These are phyloP conservation scores for Colletotrichum spaethianum DNA, from an alignment of 2,329 filamentous ascomycete genomes.

Conservation along the genomic window DNA sequence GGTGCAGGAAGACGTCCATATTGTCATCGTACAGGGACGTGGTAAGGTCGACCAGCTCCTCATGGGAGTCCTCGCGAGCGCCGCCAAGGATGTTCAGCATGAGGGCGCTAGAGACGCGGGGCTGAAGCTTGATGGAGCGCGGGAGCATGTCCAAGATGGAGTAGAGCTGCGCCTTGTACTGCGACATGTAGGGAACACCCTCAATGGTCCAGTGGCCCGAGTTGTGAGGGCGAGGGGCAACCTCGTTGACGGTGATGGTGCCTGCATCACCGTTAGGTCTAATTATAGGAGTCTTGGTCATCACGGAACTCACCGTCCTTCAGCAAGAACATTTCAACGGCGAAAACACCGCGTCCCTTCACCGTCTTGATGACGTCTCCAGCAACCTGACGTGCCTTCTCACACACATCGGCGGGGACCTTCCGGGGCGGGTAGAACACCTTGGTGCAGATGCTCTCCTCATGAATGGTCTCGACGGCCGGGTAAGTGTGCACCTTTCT, in stretches of 20 bases:
- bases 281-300: not conserved
- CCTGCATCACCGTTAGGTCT: slow-evolving; percentile 50
- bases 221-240: slow-evolving; percentile 83
- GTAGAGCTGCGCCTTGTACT: slow-evolving; percentile 91
- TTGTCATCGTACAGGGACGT: slow-evolving; percentile 58
- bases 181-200: slow-evolving; percentile 86
- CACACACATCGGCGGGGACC: slow-evolving; percentile 72
- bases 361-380: slow-evolving; percentile 84
- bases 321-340: slow-evolving; percentile 95
- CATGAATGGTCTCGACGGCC: slow-evolving; percentile 93
- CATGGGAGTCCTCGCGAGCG: slow-evolving; percentile 74
- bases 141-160: slow-evolving; percentile 81
- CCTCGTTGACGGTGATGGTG: slow-evolving; percentile 85
- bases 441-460: slow-evolving; percentile 95
- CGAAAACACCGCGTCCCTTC: slow-evolving; percentile 92
- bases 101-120: slow-evolving; percentile 73
- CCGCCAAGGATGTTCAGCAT: slow-evolving; percentile 89
- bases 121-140: slow-evolving; percentile 67
- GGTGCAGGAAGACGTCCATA: slow-evolving; percentile 76
- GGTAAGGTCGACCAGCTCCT: slow-evolving; percentile 62
- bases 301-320: slow-evolving; percentile 67
- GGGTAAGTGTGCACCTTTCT: slow-evolving; percentile 80
- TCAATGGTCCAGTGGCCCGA: slow-evolving; percentile 97
- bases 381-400: slow-evolving; percentile 82
- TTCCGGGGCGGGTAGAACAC: slow-evolving; percentile 88